Evolutionary conservation across 225 moss, liverwort and hornwort species (phyloP).

Genomic region (Anthoceros angustus): DNA sequence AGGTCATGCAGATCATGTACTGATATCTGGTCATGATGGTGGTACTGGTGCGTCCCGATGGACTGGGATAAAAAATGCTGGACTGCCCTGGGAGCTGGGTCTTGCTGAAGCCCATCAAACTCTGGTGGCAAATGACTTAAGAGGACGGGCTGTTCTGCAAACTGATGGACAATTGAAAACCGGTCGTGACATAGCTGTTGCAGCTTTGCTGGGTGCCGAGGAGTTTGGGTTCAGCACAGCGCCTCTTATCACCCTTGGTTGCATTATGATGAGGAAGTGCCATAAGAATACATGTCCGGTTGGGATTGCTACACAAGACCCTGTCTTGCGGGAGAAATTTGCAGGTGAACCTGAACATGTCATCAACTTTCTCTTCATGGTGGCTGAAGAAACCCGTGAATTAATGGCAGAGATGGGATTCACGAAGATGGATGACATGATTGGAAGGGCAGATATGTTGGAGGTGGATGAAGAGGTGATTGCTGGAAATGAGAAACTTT

Average conservation of each 20-base stretch:
- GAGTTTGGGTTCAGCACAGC: slow-evolving; percentile 67
- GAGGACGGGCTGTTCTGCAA: slow-evolving; percentile 45
- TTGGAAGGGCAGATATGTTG: slow-evolving; percentile 50
- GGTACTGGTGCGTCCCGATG: slow-evolving; percentile 65
- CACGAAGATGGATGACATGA: slow-evolving; percentile 45
- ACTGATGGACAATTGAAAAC: slow-evolving; percentile 63
- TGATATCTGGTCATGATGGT: slow-evolving; percentile 66
- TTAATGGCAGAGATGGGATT: slow-evolving; percentile 51
- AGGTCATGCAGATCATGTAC: slow-evolving; percentile 66
- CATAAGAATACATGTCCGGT: slow-evolving; percentile 72
- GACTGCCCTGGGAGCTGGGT: slow-evolving; percentile 64
- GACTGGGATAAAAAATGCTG: slow-evolving; percentile 70
- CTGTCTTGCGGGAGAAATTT: slow-evolving; percentile 48
- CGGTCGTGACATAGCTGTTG: slow-evolving; percentile 52
- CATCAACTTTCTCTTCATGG: slow-evolving; percentile 61
- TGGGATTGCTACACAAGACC: slow-evolving; percentile 62
- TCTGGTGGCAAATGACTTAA: slow-evolving; percentile 45
- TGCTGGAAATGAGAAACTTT: slow-evolving; percentile 38
- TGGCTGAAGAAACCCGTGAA: slow-evolving; percentile 58
- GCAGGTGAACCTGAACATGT: slow-evolving; percentile 56
- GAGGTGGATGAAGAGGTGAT: slow-evolving; percentile 34
- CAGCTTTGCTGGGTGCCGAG: slow-evolving; percentile 59
- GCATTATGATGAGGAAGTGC: slow-evolving; percentile 77
- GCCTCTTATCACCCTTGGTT: slow-evolving; percentile 58
- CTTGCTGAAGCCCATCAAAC: slow-evolving; percentile 68